Evolutionary conservation across 257 asterid species (phyloP), one percentile per base, ranked within the genome.

Genomic region (Nicotiana benthamiana): DNA sequence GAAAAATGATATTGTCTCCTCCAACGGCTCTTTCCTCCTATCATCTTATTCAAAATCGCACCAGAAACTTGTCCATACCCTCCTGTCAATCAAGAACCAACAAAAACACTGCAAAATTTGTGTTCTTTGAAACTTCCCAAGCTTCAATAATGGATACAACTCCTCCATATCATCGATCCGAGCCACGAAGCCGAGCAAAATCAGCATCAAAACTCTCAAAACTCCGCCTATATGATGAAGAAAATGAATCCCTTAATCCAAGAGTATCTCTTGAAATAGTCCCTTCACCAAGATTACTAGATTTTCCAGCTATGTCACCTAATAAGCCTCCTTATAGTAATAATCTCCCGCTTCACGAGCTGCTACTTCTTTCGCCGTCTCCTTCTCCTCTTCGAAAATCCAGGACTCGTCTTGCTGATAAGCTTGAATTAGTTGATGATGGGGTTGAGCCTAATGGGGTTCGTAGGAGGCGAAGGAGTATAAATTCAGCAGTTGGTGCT

Each of bases 301-400:
- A 5, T 43, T 46, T 95, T 12, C 87, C 97, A 6, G 92, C 94
- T 2, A 83, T 51, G 56, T 22, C 89, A 18, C 81, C 97, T 1
- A 93, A 89, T 0, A 78, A 75, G 79, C 94, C 93, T 1, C 93
- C 97, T 26, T 83, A 85, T 82, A 85, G 87, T 43, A 40, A 20
- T 0, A 53, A 10, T 57, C 88, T 87, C 11, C 92, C 96, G 0
- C 75, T 91, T 40, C 91, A 70, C 53, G 97, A 95, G 75, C 89
- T 95, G 63, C 86, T 95, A 0, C 83, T 89, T 81, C 91, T 87
- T 15, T 92, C 99, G 6, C 91, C 98, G 77, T 89, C 96, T n/a
- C 92, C 95, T 74, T 89, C 96, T n/a, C 92, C 95, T 74, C 84
- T 64, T 2, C 86, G 86, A 27, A 88, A 85, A 79, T 88, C 97